Conservation (phyloP, 805 yeast genomes). For the Wickerhamomyces alni region DNA sequence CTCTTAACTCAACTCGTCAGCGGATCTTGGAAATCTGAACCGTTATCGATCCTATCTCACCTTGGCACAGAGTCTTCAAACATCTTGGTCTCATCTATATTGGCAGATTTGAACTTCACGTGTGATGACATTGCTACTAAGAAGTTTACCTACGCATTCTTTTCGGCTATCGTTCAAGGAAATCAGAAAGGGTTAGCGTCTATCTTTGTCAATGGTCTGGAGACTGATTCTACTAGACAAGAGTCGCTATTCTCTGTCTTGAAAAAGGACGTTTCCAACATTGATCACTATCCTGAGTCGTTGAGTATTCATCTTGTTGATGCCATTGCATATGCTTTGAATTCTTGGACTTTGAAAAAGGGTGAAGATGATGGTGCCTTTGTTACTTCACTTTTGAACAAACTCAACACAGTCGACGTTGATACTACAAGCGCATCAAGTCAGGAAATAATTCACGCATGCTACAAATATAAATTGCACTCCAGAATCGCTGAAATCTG, state of each 20-base stretch:
- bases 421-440: slow-evolving; percentile 5
- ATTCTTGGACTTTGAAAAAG: slow-evolving; percentile 67
- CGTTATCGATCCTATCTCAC: slow-evolving; percentile 80
- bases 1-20: slow-evolving; percentile 52
- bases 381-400: slow-evolving; percentile 29
- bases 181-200: slow-evolving; percentile 76
- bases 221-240: slow-evolving; percentile 13
- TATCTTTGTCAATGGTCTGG: slow-evolving; percentile 55
- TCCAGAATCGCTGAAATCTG: slow-evolving; percentile 72
- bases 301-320: slow-evolving; percentile 66
- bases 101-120: slow-evolving; percentile 51
- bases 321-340: slow-evolving; percentile 67
- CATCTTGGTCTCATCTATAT: slow-evolving; percentile 52
- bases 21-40: slow-evolving; percentile 49
- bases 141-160: slow-evolving; percentile 53
- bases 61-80: slow-evolving; percentile 62
- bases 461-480: slow-evolving; percentile 51
- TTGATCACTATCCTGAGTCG: slow-evolving; percentile 51
- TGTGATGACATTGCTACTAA: slow-evolving; percentile 48
- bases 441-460: slow-evolving; percentile 28
- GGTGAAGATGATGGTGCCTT: slow-evolving; percentile 40
- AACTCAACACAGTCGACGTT: slow-evolving; percentile 14
- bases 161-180: slow-evolving; percentile 62
- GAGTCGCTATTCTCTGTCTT: slow-evolving; percentile 48
- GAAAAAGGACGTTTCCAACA: slow-evolving; percentile 46